These are phyloP conservation scores for Trichoderma simmonsii DNA, from an alignment of 2,329 filamentous ascomycete genomes.

Conservation along the genomic window DNA sequence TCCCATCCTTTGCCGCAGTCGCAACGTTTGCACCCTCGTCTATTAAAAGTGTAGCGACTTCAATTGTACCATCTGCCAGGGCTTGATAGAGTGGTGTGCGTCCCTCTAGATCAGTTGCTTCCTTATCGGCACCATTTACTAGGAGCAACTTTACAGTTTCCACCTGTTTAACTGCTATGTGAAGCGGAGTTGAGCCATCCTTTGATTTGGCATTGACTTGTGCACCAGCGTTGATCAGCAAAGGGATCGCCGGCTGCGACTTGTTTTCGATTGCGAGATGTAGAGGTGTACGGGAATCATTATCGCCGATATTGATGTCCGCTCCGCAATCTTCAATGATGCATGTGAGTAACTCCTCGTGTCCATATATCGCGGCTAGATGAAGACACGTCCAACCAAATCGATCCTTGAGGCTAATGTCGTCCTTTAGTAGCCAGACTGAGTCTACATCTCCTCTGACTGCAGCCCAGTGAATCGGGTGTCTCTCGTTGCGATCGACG, in stretches of 20 bases:
- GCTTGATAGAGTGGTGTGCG: background rate
- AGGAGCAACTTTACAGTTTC: background rate
- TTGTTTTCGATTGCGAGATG: background rate
- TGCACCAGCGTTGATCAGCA: background rate
- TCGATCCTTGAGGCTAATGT: background rate
- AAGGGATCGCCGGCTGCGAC: background rate
- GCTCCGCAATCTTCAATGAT: background rate
- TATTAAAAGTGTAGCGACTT: background rate
- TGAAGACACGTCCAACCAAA: background rate
- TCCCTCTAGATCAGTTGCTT: background rate
- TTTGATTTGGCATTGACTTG: background rate
- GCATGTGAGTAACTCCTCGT: background rate
- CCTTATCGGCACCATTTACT: background rate
- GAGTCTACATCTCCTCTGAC: background rate
- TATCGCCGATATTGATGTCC: background rate
- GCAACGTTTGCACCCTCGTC: background rate
- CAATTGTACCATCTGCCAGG: background rate
- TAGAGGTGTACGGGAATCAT: background rate
- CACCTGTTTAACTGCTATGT: background rate
- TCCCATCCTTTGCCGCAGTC: background rate
- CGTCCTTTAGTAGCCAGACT: background rate
- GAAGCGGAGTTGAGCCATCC: background rate
- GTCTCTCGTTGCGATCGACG: background rate
- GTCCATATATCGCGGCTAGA: background rate
- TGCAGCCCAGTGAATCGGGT: slow-evolving; percentile 13